phyloP scores from a whole-genome alignment of 768 basidiomycete genomes.

The Naganishia antarctica region DNA sequence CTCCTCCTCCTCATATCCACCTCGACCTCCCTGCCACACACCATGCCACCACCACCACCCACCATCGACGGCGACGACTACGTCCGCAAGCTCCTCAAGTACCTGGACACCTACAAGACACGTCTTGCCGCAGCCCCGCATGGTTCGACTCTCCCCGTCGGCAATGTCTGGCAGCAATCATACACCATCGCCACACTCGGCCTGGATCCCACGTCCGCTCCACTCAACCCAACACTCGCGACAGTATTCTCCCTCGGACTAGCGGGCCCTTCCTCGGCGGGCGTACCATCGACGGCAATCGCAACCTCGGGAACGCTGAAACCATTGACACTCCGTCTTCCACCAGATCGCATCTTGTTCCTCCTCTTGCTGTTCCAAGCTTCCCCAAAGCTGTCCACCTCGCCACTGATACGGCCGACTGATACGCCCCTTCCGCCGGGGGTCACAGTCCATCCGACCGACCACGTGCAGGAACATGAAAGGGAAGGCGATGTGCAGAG shows the following conservation, averaged over 20 bases:
- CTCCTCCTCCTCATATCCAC: not conserved
- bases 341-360: constrained; percentile 45
- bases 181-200: constrained; percentile 47
- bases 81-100: constrained; percentile 41
- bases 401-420: constrained; percentile 45
- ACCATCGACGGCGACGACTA: constrained; percentile 40
- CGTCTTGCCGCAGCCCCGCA: constrained; percentile 36
- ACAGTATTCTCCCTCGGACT: constrained; percentile 27
- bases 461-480: constrained; percentile 19
- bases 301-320: constrained; percentile 23
- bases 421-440: constrained; percentile 44
- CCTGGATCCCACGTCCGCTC: constrained; percentile 42
- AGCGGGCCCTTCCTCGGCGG: constrained; percentile 27
- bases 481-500: constrained; percentile 46
- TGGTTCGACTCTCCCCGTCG: not conserved
- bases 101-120: constrained; percentile 38
- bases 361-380: constrained; percentile 40
- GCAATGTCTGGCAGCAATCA: constrained; percentile 38
- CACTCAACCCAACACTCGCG: constrained; percentile 39
- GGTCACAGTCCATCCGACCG: constrained; percentile 21
- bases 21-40: not conserved
- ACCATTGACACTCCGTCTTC: constrained; percentile 43
- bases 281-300: constrained; percentile 20
- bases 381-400: constrained; percentile 34
- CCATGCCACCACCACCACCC: not conserved